These are phyloP conservation scores for Zea luxurians DNA, from an alignment of 176 grass and related monocot genomes.

Conservation along the genomic window DNA sequence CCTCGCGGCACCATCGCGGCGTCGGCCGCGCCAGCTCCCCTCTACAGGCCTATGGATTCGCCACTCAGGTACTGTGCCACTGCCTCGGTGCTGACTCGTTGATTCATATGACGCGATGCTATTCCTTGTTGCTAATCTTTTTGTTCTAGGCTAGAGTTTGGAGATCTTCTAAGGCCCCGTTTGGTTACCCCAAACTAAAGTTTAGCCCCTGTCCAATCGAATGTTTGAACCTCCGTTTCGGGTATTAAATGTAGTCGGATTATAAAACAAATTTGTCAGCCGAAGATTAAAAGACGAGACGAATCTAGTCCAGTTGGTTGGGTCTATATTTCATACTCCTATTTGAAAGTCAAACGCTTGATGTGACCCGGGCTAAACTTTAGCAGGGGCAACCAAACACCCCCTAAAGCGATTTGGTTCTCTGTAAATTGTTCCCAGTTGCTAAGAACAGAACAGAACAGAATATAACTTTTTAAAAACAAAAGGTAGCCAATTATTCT, in stretches of 20 bases:
- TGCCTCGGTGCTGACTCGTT: background rate
- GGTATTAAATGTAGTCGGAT: no score
- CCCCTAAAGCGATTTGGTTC: conserved; percentile 11
- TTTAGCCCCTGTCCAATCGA: no score
- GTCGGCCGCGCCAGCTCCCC: conserved; percentile 13
- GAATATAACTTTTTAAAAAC: background rate
- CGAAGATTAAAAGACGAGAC: no score
- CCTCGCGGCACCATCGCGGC: conserved; percentile 29
- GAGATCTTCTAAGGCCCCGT: conserved; percentile 15
- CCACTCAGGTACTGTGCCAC: conserved; percentile 20
- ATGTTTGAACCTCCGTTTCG: no score
- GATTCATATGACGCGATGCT: background rate
- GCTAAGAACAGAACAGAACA: background rate
- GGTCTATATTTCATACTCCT: no score
- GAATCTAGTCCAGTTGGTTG: no score
- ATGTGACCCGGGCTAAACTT: no score
- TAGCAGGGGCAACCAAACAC: no score
- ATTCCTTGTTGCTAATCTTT: background rate
- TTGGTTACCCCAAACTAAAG: no score
- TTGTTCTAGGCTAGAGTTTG: background rate
- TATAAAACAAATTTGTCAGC: no score
- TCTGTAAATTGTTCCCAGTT: background rate
- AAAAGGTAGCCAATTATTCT: background rate
- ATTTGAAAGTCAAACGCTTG: no score
- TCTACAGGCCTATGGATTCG: conserved; percentile 28